Conservation (phyloP, 129 eudicot species). For the Flaveria robusta region DNA sequence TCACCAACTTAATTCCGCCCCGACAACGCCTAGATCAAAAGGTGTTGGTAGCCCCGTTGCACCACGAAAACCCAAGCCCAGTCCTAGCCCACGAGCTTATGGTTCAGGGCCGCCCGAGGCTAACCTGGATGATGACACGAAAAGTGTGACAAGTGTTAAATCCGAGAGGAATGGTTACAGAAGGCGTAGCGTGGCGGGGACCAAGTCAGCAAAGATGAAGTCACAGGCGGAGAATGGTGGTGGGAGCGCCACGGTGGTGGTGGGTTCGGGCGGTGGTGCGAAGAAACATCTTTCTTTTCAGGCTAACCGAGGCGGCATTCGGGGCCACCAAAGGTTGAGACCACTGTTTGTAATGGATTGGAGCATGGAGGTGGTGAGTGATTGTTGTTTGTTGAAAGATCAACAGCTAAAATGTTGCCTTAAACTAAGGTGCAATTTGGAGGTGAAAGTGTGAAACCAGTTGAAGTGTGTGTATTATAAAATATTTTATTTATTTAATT, state of each 20-base stretch:
- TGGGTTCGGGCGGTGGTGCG: constrained; percentile 31
- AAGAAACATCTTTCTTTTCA: constrained; percentile 35
- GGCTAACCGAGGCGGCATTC: constrained; percentile 41
- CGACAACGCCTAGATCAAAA: constrained; percentile 51
- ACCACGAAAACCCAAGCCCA: constrained; percentile 51
- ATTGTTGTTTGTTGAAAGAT: constrained; percentile 2
- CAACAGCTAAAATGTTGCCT: constrained; percentile 20
- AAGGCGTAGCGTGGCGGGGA: constrained; percentile 69
- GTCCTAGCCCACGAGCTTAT: constrained; percentile 58
- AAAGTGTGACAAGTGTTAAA: constrained; percentile 60
- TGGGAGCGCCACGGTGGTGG: constrained; percentile 36
- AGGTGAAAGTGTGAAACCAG: constrained; percentile 12
- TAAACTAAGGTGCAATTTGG: constrained; percentile 24
- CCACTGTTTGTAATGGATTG: constrained; percentile 10
- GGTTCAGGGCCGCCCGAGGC: constrained; percentile 37
- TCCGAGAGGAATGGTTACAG: constrained; percentile 57
- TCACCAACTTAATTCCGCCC: constrained; percentile 69
- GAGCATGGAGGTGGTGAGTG: constrained; percentile 9
- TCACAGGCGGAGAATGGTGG: constrained; percentile 54
- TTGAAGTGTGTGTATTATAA: constrained; percentile 26
- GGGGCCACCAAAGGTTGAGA: constrained; percentile 45
- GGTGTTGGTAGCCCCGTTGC: constrained; percentile 30
- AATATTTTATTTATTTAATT: constrained; percentile 19
- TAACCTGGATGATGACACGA: constrained; percentile 47
- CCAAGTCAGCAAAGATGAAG: constrained; percentile 73